Evolutionary conservation across 129 eudicot species (phyloP).

Genomic region (Flaveria linearis): DNA sequence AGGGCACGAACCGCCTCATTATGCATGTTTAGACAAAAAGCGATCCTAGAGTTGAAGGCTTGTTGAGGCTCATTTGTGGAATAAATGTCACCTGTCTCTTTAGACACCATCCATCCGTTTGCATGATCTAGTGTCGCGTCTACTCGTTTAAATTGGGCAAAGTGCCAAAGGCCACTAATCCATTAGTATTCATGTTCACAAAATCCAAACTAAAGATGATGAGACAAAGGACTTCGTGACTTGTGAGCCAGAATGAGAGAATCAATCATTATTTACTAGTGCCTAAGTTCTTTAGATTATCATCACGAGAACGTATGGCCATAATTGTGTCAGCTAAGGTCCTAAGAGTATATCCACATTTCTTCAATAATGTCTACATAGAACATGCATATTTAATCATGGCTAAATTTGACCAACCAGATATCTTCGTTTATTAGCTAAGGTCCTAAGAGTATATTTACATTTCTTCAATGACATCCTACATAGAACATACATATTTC

Average conservation of each 20-base stretch:
- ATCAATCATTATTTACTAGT: background rate
- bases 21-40: no score
- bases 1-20: no score
- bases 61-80: no score
- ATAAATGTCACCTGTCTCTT: no score
- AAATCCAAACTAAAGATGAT: background rate
- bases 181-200: background rate
- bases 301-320: background rate
- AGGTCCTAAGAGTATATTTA: background rate
- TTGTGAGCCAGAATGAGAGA: background rate
- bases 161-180: background rate
- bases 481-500: conserved; percentile 5
- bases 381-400: background rate
- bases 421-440: conserved; percentile 80
- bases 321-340: background rate
- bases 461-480: background rate
- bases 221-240: background rate
- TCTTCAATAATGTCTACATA: conserved; percentile 4
- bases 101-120: no score
- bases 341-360: background rate
- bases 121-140: no score
- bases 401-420: conserved; percentile 51
- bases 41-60: no score
- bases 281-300: background rate
- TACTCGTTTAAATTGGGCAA: background rate